These are phyloP conservation scores for Aspergillus flavus DNA, from an alignment of 2,329 filamentous ascomycete species.

Conservation along the genomic window DNA sequence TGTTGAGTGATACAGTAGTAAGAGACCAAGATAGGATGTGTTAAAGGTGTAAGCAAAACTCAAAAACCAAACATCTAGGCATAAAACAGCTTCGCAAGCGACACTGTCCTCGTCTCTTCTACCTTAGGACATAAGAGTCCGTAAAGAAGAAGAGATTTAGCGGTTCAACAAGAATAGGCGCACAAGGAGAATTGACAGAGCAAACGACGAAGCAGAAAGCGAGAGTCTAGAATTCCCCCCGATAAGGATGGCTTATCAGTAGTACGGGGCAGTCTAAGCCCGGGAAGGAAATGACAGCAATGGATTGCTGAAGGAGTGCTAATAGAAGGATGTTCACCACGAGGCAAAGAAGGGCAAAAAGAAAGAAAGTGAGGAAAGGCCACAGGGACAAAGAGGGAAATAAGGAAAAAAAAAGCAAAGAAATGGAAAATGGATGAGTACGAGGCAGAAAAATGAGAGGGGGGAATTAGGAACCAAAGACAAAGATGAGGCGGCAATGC, in stretches of 20 bases:
- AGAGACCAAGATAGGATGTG: not conserved
- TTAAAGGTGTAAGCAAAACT: not conserved
- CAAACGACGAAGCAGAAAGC: conserved; percentile 6
- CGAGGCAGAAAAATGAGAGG: conserved; percentile 8
- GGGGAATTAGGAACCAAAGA: not conserved
- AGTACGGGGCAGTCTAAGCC: conserved; percentile 13
- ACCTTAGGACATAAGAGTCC: not conserved
- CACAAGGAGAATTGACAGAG: conserved; percentile 12
- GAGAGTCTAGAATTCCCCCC: conserved; percentile 18
- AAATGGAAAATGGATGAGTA: conserved; percentile 12
- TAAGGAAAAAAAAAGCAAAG: conserved; percentile 9
- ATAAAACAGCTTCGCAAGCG: not conserved
- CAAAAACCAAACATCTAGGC: not conserved
- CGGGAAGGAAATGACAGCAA: conserved; percentile 14
- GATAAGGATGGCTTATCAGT: conserved; percentile 21
- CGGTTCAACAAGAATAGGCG: not conserved
- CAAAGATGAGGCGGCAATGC: conserved; percentile 26
- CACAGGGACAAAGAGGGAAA: conserved; percentile 9
- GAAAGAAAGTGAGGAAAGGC: conserved; percentile 4
- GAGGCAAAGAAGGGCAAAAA: conserved; percentile 7
- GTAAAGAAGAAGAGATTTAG: not conserved
- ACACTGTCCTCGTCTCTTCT: not conserved
- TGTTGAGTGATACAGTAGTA: not conserved
- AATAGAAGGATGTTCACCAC: conserved; percentile 13
- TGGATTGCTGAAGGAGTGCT: conserved; percentile 4